These are phyloP conservation scores for Lepidopterella palustris DNA, from an alignment of 495 filamentous ascomycete genomes.

Conservation along the genomic window DNA sequence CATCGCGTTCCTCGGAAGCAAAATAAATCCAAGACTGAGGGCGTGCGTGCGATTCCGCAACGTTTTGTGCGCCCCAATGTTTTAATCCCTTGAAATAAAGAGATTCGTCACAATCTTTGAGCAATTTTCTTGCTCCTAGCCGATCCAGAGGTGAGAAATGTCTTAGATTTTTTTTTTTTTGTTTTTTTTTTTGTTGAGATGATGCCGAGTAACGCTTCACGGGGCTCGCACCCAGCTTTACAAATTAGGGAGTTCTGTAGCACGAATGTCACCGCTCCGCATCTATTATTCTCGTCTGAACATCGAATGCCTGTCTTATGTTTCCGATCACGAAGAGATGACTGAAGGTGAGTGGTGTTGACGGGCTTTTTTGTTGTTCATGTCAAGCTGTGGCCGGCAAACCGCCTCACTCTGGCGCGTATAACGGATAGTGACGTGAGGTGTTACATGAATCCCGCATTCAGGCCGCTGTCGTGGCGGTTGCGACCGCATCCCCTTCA, in stretches of 20 bases:
- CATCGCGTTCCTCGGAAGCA: not conserved
- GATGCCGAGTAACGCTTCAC: constrained; percentile 1
- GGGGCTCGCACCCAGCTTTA: constrained; percentile 1
- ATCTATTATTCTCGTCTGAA: not conserved
- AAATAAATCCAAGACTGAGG: not conserved
- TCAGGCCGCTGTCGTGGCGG: not conserved
- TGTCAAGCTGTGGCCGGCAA: not conserved
- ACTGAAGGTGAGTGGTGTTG: not conserved
- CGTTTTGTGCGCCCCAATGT: not conserved
- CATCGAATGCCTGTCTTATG: not conserved
- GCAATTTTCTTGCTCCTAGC: not conserved
- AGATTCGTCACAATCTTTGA: not conserved
- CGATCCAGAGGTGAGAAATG: not conserved
- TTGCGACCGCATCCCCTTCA: not conserved
- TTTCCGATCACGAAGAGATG: not conserved
- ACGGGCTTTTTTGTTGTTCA: not conserved
- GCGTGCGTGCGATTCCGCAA: not conserved
- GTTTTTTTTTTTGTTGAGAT: not conserved
- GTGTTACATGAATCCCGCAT: not conserved
- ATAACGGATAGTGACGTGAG: not conserved
- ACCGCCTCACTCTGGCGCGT: not conserved
- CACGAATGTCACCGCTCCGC: not conserved
- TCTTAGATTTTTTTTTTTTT: not conserved
- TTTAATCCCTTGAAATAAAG: not conserved
- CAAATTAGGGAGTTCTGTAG: not conserved